phyloP scores from a whole-genome alignment of 1,139 yeast species.

The Lodderomyces parapsilosis region DNA sequence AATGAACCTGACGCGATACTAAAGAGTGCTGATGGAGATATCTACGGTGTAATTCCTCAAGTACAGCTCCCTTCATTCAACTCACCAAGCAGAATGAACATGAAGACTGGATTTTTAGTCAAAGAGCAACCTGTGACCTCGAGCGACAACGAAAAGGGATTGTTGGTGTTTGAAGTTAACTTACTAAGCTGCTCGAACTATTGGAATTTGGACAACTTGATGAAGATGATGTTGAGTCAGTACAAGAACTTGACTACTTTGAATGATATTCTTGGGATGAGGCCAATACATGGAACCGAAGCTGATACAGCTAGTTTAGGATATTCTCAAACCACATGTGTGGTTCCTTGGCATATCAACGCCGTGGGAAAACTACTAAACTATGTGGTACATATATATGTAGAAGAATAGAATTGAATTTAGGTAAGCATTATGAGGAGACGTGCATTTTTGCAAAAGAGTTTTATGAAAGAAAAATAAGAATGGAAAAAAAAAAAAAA shows the following conservation, averaged over 20 bases:
- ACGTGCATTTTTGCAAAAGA: conserved; percentile 1
- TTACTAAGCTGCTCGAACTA: conserved; percentile 68
- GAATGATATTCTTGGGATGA: conserved; percentile 40
- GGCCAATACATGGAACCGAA: conserved; percentile 16
- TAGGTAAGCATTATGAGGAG: too few species aligned
- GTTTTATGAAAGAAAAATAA: not conserved
- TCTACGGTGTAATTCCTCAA: conserved; percentile 63
- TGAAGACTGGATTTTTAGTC: conserved; percentile 68
- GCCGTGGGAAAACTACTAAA: conserved; percentile 70
- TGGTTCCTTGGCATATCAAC: conserved; percentile 80
- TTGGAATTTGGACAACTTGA: conserved; percentile 53
- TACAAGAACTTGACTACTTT: conserved; percentile 64
- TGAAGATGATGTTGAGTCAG: conserved; percentile 63
- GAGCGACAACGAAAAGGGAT: conserved; percentile 13
- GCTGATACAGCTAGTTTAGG: not conserved
- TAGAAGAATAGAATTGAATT: conserved; percentile 24
- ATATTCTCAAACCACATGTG: not conserved
- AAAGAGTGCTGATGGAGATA: conserved; percentile 52
- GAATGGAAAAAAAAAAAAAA: conserved; percentile 1
- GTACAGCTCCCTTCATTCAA: conserved; percentile 64
- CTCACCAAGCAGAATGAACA: conserved; percentile 69
- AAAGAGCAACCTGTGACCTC: conserved; percentile 23
- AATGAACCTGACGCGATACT: conserved; percentile 37
- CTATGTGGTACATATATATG: conserved; percentile 43
- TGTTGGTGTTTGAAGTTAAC: conserved; percentile 56